Conservation (phyloP, 305 asterid genomes). For the Fraxinus angustifolia region DNA sequence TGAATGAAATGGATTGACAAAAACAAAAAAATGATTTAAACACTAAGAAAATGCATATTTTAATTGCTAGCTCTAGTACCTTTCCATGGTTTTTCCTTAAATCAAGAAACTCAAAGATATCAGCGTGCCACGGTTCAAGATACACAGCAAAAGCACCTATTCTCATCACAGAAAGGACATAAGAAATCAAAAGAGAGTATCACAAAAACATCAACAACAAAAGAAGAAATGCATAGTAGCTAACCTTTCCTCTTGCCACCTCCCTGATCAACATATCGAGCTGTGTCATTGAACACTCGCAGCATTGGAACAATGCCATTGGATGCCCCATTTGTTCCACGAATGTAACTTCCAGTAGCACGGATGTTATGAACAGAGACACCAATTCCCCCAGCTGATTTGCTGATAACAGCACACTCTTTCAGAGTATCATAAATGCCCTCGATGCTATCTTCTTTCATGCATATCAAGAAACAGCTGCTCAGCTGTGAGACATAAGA, state of each 20-base stretch:
- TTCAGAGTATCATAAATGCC: slow-evolving; percentile 90
- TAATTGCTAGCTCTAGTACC: slow-evolving; percentile 34
- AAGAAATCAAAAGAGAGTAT: not conserved
- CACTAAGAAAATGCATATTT: not conserved
- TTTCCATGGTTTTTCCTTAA: slow-evolving; percentile 87
- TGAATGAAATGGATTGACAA: not conserved
- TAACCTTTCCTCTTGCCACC: slow-evolving; percentile 96
- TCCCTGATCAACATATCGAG: slow-evolving; percentile 94
- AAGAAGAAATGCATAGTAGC: not conserved
- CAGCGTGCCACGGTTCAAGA: slow-evolving; percentile 98
- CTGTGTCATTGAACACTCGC: slow-evolving; percentile 90
- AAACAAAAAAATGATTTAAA: not conserved
- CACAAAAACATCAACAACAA: not conserved
- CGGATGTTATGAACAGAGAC: slow-evolving; percentile 89
- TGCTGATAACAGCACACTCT: slow-evolving; percentile 98
- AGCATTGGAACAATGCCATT: slow-evolving; percentile 98
- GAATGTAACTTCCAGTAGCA: slow-evolving; percentile 90
- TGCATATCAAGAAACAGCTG: slow-evolving; percentile 92
- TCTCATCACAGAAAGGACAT: slow-evolving; percentile 18
- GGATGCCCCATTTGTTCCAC: slow-evolving; percentile 94
- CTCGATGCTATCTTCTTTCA: slow-evolving; percentile 97
- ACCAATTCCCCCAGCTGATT: slow-evolving; percentile 99
- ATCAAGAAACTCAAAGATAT: slow-evolving; percentile 82
- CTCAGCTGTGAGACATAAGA: slow-evolving; percentile 54
- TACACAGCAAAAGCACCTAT: slow-evolving; percentile 97